Evolutionary conservation across 129 eudicot species (phyloP), one percentile per base, ranked within the genome.

Genomic region (Kitagawia praeruptora): DNA sequence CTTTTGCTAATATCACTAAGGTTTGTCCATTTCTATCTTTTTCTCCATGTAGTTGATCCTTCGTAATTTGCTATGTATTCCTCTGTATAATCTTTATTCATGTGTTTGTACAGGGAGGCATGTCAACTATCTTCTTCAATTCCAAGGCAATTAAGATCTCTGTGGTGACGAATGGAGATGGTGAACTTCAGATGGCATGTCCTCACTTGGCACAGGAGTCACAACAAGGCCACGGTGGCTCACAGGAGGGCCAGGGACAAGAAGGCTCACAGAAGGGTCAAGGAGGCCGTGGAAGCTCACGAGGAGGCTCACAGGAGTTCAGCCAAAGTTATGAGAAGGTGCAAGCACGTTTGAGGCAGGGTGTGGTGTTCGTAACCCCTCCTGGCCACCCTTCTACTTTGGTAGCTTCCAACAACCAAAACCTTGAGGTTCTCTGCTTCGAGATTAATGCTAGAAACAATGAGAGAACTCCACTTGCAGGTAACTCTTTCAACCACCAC

Each of bases 131-230:
- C 12, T 64, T 47, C 4, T 93, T 86, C 78, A 84, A 85, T 84
- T 80, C 95, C 1, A 88, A 80, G 82, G 39, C 95, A 19, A 84
- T 94, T 1, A 82, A 75, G 78, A 79, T 88, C 1, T 25, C 83
- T 0, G 44, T 91, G 10, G 91, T 89, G 58, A 38, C 82, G 0
- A 82, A 84, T 1, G 98, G 98, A 14, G 77, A 73, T 6, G 97
- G 95, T 13, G 8, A 45, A 64, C 85, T 85, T 6, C 91, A 93
- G 80, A 93, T 93, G 98, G 97, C 92, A 27, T 88, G 92, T 28
- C 92, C 92, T 45, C 89, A 88, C 85, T 76, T 74, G 40, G 45
- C 41, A 39, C n/a, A 70, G 47, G 46, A 18, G 45, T 16, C n/a
- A 0, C 23, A 49, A 49, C 67, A 58, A 58, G 67, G 34, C 72